Conservation (phyloP, 768 basidiomycete genomes). For the Leccinum broughii region DNA sequence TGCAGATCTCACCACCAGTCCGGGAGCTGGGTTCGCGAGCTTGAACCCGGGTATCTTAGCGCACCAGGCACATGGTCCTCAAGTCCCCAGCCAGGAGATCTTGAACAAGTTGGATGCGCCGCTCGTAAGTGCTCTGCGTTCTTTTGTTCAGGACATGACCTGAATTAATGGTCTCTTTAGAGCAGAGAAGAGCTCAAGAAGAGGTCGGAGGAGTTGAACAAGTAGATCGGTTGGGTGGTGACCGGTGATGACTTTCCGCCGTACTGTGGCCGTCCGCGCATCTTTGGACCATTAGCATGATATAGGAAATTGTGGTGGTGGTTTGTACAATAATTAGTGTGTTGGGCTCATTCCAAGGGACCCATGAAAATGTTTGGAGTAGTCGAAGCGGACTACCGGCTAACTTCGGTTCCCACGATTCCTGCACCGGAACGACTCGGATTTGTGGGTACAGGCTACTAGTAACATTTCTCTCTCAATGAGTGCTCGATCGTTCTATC, state of each 20-base stretch:
- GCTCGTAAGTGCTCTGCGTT: conserved; percentile 25
- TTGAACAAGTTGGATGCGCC: conserved; percentile 48
- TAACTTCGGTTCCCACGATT: too few species aligned
- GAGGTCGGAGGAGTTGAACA: conserved; percentile 49
- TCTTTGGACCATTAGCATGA: background rate
- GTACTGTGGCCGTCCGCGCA: background rate
- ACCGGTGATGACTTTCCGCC: background rate
- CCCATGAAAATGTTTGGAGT: too few species aligned
- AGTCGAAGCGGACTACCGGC: too few species aligned
- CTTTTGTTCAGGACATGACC: background rate
- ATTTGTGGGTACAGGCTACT: too few species aligned
- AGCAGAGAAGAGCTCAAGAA: conserved; percentile 52
- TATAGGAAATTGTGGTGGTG: too few species aligned
- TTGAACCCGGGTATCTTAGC: conserved; percentile 41
- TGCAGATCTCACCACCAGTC: conserved; percentile 42
- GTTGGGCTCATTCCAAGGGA: background rate
- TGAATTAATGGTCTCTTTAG: conserved; percentile 28
- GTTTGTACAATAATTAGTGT: background rate
- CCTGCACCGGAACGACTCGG: too few species aligned
- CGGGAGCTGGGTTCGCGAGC: conserved; percentile 37
- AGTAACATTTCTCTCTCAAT: too few species aligned
- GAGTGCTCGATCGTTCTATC: conserved; percentile 67
- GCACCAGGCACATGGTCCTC: conserved; percentile 52
- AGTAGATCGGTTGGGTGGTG: conserved; percentile 11
- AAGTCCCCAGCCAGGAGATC: conserved; percentile 47